Percentiles rank a stretch among this genome's conserved stretches.
Evolutionary conservation across 192 early-diverging fungal species (phyloP).

Genomic region (Rhizophagus prolifer): DNA sequence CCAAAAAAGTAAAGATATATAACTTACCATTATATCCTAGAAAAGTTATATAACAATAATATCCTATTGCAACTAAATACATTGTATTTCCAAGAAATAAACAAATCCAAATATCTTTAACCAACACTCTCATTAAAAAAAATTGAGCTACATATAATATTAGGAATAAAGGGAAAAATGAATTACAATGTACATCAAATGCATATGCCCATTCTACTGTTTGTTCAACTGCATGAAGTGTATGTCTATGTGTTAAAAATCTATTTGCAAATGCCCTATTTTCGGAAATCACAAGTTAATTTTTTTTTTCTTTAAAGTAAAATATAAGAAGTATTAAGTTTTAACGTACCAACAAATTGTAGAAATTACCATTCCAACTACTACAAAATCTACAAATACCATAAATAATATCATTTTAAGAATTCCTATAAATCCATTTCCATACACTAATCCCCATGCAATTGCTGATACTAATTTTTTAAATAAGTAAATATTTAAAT

Average conservation of each 20-base stretch:
- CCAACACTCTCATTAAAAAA: constrained; percentile 84
- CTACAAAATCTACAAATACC: constrained; percentile 80
- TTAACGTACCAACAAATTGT: constrained; percentile 67
- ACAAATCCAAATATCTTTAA: constrained; percentile 76
- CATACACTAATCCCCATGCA: constrained; percentile 81
- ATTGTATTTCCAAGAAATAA: constrained; percentile 85
- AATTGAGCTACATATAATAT: constrained; percentile 90
- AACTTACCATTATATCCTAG: constrained; percentile 86
- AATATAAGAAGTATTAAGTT: not conserved
- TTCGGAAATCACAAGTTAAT: not conserved
- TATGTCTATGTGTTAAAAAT: constrained; percentile 73
- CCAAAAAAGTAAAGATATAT: not conserved
- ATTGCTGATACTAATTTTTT: constrained; percentile 63
- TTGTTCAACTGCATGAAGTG: constrained; percentile 77
- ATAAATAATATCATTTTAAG: constrained; percentile 77
- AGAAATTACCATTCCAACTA: constrained; percentile 69
- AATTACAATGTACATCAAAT: constrained; percentile 97
- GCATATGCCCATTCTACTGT: constrained; percentile 94
- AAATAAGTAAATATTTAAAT: constrained; percentile 1
- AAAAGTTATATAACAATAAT: constrained; percentile 89
- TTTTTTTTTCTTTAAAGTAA: not conserved
- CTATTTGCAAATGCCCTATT: constrained; percentile 66
- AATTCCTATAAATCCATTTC: constrained; percentile 62
- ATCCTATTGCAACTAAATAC: constrained; percentile 75
- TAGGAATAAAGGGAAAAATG: constrained; percentile 88